Evolutionary conservation across 768 basidiomycete species (phyloP).

Genomic region (Tulasnella sp.): DNA sequence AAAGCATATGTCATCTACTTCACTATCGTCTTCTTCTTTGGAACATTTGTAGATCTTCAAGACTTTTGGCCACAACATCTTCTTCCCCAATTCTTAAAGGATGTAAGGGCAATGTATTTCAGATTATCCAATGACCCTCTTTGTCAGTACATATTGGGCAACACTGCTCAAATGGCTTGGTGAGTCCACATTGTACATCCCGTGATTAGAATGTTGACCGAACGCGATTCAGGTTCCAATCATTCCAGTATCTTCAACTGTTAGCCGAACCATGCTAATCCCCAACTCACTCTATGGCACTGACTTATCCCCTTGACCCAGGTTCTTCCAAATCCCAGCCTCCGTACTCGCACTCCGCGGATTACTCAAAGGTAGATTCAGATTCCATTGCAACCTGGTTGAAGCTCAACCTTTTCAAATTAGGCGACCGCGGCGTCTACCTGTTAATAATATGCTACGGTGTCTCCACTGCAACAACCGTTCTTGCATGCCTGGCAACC

Average conservation of each 20-base stretch:
- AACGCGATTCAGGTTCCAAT: too few species aligned
- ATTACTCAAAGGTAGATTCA: background rate
- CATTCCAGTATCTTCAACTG: too few species aligned
- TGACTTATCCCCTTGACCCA: background rate
- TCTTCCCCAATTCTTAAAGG: background rate
- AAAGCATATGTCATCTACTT: slow-evolving; percentile 1
- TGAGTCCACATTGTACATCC: too few species aligned
- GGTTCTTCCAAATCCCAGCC: background rate
- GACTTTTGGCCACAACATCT: background rate
- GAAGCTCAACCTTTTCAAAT: background rate
- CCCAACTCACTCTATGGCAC: too few species aligned
- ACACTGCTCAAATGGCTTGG: too few species aligned
- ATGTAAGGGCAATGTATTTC: background rate
- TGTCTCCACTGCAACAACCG: background rate
- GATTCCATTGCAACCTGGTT: background rate
- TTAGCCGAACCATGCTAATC: too few species aligned
- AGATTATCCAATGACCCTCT: background rate
- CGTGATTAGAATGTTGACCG: too few species aligned
- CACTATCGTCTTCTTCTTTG: background rate
- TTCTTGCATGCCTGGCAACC: background rate
- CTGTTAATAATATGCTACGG: background rate
- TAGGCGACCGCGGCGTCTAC: background rate
- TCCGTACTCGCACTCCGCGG: background rate
- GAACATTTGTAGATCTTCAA: background rate
- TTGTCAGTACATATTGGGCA: too few species aligned